Conservation (phyloP, 1,284 basidiomycete genomes). For the Pyrrhoderma lamaoense region DNA sequence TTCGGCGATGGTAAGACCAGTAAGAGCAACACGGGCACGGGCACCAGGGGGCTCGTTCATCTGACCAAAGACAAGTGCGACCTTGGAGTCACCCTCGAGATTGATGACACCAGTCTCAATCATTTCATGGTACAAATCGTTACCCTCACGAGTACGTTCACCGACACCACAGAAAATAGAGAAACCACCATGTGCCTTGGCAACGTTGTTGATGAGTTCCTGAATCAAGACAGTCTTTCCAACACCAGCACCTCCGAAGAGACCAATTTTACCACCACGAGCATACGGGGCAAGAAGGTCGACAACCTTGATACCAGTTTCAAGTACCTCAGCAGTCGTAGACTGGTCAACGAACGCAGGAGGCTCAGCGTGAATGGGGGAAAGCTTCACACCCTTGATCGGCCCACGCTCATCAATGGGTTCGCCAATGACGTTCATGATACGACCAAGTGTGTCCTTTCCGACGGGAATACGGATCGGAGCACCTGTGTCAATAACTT, state of each 20-base stretch:
- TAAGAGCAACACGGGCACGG: slow-evolving; percentile 99
- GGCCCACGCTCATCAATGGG: slow-evolving; percentile 99
- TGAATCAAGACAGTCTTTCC: slow-evolving; percentile 99
- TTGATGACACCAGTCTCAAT: slow-evolving; percentile 99
- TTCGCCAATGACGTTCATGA: slow-evolving; percentile 99
- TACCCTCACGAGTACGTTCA: slow-evolving; percentile 99
- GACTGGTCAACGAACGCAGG: slow-evolving; percentile 98
- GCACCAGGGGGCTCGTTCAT: slow-evolving; percentile 99
- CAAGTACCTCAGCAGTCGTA: slow-evolving; percentile 94
- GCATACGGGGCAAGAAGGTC: slow-evolving; percentile 98
- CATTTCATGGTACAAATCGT: slow-evolving; percentile 99
- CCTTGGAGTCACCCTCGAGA: slow-evolving; percentile 97
- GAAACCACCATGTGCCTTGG: slow-evolving; percentile 99
- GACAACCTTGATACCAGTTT: slow-evolving; percentile 99
- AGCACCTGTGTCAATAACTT: slow-evolving; percentile 91
- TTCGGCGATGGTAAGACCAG: slow-evolving; percentile 97
- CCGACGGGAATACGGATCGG: slow-evolving; percentile 98
- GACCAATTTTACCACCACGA: slow-evolving; percentile 99
- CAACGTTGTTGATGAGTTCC: slow-evolving; percentile 99
- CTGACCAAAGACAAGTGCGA: slow-evolving; percentile 99
- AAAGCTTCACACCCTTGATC: slow-evolving; percentile 89
- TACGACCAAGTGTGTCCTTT: slow-evolving; percentile 88
- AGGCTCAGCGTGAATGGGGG: slow-evolving; percentile 94
- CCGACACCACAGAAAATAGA: slow-evolving; percentile 99
- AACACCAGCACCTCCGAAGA: slow-evolving; percentile 99